A percentile compares a stretch with the other conserved stretches of the same genome.
Conservation (phyloP, 139 green algal species). For the Astrephomene gubernaculifera region DNA sequence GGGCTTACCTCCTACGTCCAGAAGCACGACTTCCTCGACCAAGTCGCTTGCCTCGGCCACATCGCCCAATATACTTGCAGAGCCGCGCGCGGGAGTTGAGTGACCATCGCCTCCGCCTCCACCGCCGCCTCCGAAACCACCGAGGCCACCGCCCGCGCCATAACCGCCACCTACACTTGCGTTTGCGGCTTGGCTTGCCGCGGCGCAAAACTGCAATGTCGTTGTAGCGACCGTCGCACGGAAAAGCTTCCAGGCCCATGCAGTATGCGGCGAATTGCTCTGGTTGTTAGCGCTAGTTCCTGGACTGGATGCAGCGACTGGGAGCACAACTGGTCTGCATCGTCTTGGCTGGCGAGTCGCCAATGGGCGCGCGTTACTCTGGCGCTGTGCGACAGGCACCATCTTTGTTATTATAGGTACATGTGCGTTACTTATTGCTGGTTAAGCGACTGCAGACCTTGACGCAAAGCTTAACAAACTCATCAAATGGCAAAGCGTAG, state of each 20-base stretch:
- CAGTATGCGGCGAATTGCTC: not conserved
- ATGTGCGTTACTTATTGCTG: no score
- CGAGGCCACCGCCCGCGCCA: slow-evolving; percentile 20
- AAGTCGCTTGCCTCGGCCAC: slow-evolving; percentile 45
- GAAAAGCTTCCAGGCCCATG: slow-evolving; percentile 1
- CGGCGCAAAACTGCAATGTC: slow-evolving; percentile 4
- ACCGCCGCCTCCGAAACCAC: slow-evolving; percentile 38
- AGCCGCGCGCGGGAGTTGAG: not conserved
- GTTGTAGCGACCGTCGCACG: slow-evolving; percentile 15
- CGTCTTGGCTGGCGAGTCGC: not conserved
- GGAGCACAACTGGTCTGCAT: not conserved
- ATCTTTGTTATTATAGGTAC: not conserved
- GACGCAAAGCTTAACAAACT: no score
- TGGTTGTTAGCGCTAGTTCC: not conserved
- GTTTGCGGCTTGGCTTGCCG: slow-evolving; percentile 12
- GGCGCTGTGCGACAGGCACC: not conserved
- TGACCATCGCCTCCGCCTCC: slow-evolving; percentile 15
- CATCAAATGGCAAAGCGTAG: no score
- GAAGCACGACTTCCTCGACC: slow-evolving; percentile 80
- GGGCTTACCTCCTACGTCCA: slow-evolving; percentile 79
- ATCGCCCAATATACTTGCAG: slow-evolving; percentile 36
- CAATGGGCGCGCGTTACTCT: not conserved
- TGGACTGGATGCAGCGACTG: not conserved
- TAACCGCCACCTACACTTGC: slow-evolving; percentile 13
- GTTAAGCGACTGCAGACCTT: no score